Evolutionary conservation across 805 yeast species (phyloP), one percentile per base, ranked within the genome.

Genomic region (Candida parachauliodes): DNA sequence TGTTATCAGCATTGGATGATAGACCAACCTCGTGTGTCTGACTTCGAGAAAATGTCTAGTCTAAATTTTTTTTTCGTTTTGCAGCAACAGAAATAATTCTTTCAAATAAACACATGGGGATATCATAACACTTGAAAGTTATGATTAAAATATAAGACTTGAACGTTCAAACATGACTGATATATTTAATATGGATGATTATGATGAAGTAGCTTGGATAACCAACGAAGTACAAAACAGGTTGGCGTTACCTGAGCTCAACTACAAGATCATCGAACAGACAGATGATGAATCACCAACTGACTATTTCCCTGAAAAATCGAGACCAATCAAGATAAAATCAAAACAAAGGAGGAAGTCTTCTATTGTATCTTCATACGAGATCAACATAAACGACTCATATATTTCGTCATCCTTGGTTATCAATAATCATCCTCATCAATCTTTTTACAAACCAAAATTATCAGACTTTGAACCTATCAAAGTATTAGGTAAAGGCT

Each of bases 401-500:
- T 64, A 48, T 34, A 64, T 56, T 7, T 55, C 64, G 4, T 48
- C 61, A 12, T 46, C 56, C 7, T 41, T 55, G 7, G 41, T 49
- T 6, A 37, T 41, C 19, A 45, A 41, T 37, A 44, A 41, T 17
- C 15, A 34, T 14, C 38, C 35, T 10, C 20, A 32, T 6, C 26
- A 29, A 10, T 26, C 36, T 15, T n/a, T 2, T 17, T 54, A 52
- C 40, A 50, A 53, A 44, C 62, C 65, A 16, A 51, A 50, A 34
- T 50, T 65, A 22, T 44, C 56, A 2, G 73, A 68, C 45, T 68
- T 68, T 39, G 66, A 60, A 38, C 70, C 72, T 5, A 52, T 68
- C 28, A 66, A 62, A 47, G 74, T 68, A 5, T 49, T 68, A 37
- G 74, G 74, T 16, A 59, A 57, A 44, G 74, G 74, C 3, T 60